A percentile compares a stretch with the other conserved stretches of the same genome.
phyloP scores from a whole-genome alignment of 768 basidiomycete species.

The Lepiota subincarnata region DNA sequence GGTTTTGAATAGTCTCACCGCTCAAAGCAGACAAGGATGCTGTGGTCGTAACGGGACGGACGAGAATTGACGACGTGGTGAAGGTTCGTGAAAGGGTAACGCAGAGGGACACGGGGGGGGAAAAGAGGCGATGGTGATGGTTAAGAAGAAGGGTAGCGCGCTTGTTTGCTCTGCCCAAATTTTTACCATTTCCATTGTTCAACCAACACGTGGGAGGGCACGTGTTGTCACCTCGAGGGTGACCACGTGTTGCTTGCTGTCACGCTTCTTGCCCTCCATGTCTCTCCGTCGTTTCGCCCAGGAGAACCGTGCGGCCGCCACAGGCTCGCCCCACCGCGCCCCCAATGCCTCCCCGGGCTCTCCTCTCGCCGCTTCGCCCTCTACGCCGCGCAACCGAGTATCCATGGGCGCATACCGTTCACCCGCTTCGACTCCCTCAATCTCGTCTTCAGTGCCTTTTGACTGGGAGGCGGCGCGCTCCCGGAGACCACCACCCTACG shows the following conservation, averaged over 20 bases:
- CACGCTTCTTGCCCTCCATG: conserved; percentile 29
- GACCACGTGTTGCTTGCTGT: conserved; percentile 23
- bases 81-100: conserved; percentile 22
- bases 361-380: conserved; percentile 27
- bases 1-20: conserved; percentile 28
- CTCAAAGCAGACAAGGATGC: conserved; percentile 76
- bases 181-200: conserved; percentile 43
- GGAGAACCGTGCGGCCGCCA: conserved; percentile 36
- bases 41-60: conserved; percentile 47
- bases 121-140: too few relatives aligned
- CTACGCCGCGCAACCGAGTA: conserved; percentile 42
- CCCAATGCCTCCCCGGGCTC: conserved; percentile 25
- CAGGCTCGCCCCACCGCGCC: conserved; percentile 22
- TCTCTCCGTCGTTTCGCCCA: conserved; percentile 57
- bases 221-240: conserved; percentile 23
- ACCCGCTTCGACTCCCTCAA: conserved; percentile 63
- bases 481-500: conserved; percentile 67
- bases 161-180: conserved; percentile 20
- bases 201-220: conserved; percentile 40
- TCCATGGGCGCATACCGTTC: conserved; percentile 55
- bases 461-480: conserved; percentile 86
- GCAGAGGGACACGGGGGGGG: background rate
- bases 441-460: conserved; percentile 74
- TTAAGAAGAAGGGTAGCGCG: conserved; percentile 20
- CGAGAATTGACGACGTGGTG: conserved; percentile 58